These are phyloP conservation scores for Leccinum solheimii DNA, from an alignment of 1,284 basidiomycete species.

Conservation along the genomic window DNA sequence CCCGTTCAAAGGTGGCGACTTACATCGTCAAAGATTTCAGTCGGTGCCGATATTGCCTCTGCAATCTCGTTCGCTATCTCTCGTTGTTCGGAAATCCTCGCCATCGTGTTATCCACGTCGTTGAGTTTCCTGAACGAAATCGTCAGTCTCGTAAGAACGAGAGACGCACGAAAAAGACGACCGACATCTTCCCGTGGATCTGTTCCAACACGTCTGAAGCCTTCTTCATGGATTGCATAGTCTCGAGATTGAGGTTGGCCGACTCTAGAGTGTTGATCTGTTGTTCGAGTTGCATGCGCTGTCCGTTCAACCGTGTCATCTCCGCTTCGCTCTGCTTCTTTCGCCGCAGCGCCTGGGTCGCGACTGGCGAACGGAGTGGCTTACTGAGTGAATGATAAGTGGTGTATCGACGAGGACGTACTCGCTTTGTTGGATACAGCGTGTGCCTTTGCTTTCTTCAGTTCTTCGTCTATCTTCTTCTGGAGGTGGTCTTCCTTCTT, in stretches of 20 bases:
- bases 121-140: constrained; percentile 69
- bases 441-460: constrained; percentile 90
- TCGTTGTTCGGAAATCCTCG: constrained; percentile 88
- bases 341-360: constrained; percentile 88
- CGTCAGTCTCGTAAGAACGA: constrained; percentile 1
- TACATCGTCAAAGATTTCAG: constrained; percentile 76
- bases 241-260: constrained; percentile 98
- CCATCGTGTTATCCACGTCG: constrained; percentile 93
- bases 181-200: constrained; percentile 88
- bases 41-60: constrained; percentile 87
- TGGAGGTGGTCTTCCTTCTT: constrained; percentile 98
- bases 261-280: constrained; percentile 98
- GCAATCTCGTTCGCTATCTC: constrained; percentile 95
- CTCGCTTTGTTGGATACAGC: constrained; percentile 93
- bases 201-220: constrained; percentile 88
- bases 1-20: constrained; percentile 21
- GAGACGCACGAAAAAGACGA: constrained; percentile 37
- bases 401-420: constrained; percentile 45
- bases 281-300: constrained; percentile 91
- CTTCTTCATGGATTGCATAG: constrained; percentile 97
- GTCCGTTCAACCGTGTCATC: constrained; percentile 85
- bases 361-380: constrained; percentile 35
- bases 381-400: constrained; percentile 6
- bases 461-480: constrained; percentile 97
- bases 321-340: constrained; percentile 93